Conservation (phyloP, 225 moss, liverwort and hornwort genomes). For the Climacium dendroides region DNA sequence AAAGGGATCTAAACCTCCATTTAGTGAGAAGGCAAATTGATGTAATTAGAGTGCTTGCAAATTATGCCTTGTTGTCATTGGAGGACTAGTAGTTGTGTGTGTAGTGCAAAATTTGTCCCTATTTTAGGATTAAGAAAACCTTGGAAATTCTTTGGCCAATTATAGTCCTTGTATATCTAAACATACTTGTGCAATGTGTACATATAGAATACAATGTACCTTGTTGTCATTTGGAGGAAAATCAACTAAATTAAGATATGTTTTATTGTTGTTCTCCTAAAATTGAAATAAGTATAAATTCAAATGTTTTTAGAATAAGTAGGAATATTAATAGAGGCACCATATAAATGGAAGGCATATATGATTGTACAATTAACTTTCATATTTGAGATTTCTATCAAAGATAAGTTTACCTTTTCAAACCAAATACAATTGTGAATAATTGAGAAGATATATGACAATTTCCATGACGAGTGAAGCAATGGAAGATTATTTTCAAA, state of each 20-base stretch:
- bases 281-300: neutral
- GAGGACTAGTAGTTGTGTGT: neutral
- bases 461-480: rapidly evolving
- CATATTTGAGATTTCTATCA: no score
- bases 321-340: neutral
- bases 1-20: neutral
- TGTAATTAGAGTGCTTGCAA: neutral
- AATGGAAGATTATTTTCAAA: neutral
- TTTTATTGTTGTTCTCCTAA: rapidly evolving
- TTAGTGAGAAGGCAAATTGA: neutral
- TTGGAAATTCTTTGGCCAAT: neutral
- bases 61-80: neutral
- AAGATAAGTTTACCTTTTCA: neutral
- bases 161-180: rapidly evolving
- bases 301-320: neutral
- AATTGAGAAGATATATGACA: neutral
- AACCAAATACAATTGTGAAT: neutral
- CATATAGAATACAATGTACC: no score
- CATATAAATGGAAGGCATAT: rapidly evolving
- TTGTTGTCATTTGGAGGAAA: neutral
- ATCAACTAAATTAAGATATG: neutral
- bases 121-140: neutral
- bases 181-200: rapidly evolving
- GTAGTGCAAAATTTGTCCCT: neutral
- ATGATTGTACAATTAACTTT: neutral